Evolutionary conservation across 352 stramenopile species (phyloP).

Genomic region (Phytopythium boreale): DNA sequence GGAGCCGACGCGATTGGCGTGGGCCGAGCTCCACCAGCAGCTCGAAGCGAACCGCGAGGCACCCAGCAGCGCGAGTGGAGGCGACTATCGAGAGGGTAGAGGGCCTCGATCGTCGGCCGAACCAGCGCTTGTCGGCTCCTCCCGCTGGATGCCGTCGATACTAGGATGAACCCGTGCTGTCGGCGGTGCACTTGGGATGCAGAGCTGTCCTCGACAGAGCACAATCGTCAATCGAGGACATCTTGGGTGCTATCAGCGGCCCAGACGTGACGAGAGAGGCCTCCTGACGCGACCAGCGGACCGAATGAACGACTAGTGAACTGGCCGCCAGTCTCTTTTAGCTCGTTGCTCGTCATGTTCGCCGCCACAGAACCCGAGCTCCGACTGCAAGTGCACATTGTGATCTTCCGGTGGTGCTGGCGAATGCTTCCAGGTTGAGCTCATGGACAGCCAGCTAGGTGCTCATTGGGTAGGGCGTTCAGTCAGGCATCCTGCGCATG

Average conservation of each 20-base stretch:
- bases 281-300: too few species aligned
- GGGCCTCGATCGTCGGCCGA: slow-evolving; percentile 11
- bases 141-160: slow-evolving; percentile 36
- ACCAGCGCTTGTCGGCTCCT: slow-evolving; percentile 38
- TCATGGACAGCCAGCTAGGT: too few species aligned
- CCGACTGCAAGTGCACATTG: not conserved
- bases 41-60: slow-evolving; percentile 25
- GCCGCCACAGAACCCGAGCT: too few species aligned
- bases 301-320: too few species aligned
- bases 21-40: slow-evolving; percentile 34
- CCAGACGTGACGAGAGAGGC: too few species aligned
- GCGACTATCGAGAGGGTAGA: not conserved
- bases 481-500: not conserved
- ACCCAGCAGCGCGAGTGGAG: not conserved
- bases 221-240: too few species aligned
- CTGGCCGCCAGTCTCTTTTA: too few species aligned
- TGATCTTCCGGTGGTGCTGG: not conserved
- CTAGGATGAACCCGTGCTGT: not conserved
- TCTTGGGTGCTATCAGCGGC: too few species aligned
- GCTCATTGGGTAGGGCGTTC: too few species aligned
- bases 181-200: too few species aligned
- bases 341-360: not conserved
- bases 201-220: too few species aligned
- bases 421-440: not conserved
- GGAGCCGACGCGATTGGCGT: slow-evolving; percentile 18